Evolutionary conservation across 257 asterid genomes (phyloP).

Genomic region (Solanum bukasovii): DNA sequence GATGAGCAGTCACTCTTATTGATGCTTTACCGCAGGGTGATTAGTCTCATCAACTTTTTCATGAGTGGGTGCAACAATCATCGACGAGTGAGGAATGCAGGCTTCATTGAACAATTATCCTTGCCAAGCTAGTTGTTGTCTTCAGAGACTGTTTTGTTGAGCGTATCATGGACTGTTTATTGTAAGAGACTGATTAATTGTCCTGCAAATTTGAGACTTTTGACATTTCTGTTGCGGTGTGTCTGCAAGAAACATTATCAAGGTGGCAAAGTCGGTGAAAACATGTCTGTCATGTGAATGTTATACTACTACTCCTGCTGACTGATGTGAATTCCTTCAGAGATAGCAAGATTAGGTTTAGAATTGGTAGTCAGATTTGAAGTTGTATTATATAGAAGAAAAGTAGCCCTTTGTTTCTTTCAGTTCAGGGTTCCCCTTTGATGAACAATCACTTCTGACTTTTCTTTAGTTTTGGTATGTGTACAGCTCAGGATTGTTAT

Average conservation of each 20-base stretch:
- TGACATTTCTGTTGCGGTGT: not conserved
- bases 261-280: slow-evolving; percentile 27
- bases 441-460: slow-evolving; percentile 41
- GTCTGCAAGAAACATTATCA: slow-evolving; percentile 8
- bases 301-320: slow-evolving; percentile 26
- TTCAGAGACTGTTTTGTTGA: not conserved
- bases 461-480: slow-evolving; percentile 25
- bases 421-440: slow-evolving; percentile 38
- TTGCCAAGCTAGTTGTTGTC: not conserved
- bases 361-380: slow-evolving; percentile 28
- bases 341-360: slow-evolving; percentile 25
- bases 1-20: not conserved
- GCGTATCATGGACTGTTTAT: not conserved
- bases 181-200: not conserved
- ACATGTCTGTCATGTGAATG: slow-evolving; percentile 24
- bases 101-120: not conserved
- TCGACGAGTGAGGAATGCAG: not conserved
- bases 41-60: slow-evolving; percentile 1
- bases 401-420: slow-evolving; percentile 40
- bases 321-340: slow-evolving; percentile 19
- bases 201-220: not conserved
- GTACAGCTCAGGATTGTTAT: slow-evolving; percentile 62
- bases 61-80: not conserved
- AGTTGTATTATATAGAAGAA: slow-evolving; percentile 55
- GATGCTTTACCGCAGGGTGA: slow-evolving; percentile 7